A percentile compares a stretch with the other conserved stretches of the same genome.
Evolutionary conservation across 176 grass and related monocot species (phyloP).

Genomic region (Alloteropsis semialata): DNA sequence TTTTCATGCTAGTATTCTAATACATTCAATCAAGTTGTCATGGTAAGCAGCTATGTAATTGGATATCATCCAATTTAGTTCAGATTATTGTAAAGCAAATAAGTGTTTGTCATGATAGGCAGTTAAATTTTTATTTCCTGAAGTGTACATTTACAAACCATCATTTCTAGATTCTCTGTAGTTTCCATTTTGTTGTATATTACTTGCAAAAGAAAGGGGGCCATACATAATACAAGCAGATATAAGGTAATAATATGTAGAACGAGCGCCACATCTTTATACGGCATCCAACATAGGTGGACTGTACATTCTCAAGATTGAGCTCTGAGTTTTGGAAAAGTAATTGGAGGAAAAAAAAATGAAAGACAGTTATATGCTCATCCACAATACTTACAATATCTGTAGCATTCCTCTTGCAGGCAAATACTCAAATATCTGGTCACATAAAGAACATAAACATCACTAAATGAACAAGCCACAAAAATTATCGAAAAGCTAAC

Average conservation of each 20-base stretch:
- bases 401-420: conserved; percentile 86
- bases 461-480: background rate
- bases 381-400: conserved; percentile 73
- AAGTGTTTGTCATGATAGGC: background rate
- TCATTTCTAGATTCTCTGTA: background rate
- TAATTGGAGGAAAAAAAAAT: background rate
- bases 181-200: background rate
- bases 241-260: too few species aligned
- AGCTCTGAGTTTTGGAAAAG: background rate
- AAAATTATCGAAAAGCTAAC: background rate
- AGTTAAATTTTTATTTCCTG: background rate
- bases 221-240: too few species aligned
- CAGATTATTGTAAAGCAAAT: background rate
- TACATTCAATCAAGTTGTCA: conserved; percentile 7
- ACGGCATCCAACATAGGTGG: background rate
- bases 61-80: background rate
- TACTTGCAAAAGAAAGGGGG: background rate
- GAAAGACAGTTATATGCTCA: too few species aligned
- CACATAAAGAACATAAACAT: background rate
- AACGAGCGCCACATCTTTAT: background rate
- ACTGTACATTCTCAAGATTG: background rate
- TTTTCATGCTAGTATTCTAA: background rate
- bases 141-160: background rate
- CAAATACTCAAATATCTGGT: conserved; percentile 86
- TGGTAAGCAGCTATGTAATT: too few species aligned